Evolutionary conservation across 2,329 filamentous ascomycete species (phyloP).

Genomic region (Botrytis deweyae): DNA sequence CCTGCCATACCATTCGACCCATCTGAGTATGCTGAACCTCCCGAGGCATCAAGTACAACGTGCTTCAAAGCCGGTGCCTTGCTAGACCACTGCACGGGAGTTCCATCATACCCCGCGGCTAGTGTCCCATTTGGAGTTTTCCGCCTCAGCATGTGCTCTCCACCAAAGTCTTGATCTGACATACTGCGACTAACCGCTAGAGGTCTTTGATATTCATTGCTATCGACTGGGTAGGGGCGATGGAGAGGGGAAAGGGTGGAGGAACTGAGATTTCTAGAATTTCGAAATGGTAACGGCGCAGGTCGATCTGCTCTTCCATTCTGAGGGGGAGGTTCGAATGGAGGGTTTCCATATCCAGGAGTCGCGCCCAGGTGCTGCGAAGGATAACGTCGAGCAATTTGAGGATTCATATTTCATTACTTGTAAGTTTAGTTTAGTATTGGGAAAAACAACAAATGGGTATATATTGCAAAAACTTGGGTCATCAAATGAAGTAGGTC

Average conservation of each 20-base stretch:
- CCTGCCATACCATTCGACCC: conserved; percentile 20
- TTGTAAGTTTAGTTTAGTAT: conserved; percentile 23
- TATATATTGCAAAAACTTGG: conserved; percentile 26
- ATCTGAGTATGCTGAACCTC: conserved; percentile 22
- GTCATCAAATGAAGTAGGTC: conserved; percentile 26
- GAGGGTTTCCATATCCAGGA: conserved; percentile 33
- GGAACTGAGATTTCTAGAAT: conserved; percentile 33
- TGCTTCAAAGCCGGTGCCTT: conserved; percentile 81
- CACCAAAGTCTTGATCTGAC: conserved; percentile 47
- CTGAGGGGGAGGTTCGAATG: conserved; percentile 31
- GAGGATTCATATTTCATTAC: conserved; percentile 48
- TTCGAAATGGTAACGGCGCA: conserved; percentile 35
- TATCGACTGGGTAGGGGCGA: conserved; percentile 36
- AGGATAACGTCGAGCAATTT: conserved; percentile 45
- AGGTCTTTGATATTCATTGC: conserved; percentile 26
- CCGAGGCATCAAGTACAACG: conserved; percentile 65
- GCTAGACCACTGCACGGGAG: conserved; percentile 67
- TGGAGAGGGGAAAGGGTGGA: conserved; percentile 29
- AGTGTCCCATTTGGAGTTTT: conserved; percentile 96
- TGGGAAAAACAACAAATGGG: conserved; percentile 23
- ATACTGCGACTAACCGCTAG: conserved; percentile 21
- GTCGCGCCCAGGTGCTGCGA: conserved; percentile 38
- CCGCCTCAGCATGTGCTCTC: conserved; percentile 70
- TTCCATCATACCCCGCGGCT: conserved; percentile 86
- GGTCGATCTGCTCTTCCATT: conserved; percentile 30